phyloP scores from a whole-genome alignment of 208 protist species.

The Phytomonas francai region DNA sequence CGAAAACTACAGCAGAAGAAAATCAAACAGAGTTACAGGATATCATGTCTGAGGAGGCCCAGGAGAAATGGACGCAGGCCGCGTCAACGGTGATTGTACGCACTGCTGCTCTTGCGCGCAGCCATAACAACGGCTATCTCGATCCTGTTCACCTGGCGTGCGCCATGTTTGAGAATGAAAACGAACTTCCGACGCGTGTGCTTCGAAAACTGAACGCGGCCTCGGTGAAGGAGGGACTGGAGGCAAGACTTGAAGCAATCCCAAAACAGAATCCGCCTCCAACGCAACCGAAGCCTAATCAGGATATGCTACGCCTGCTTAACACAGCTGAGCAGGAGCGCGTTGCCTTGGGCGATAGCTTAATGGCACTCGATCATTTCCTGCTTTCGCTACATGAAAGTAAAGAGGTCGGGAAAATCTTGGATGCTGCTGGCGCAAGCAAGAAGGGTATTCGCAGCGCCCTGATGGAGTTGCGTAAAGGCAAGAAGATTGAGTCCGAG shows the following conservation, averaged over 20 bases:
- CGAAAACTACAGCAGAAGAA: conserved; percentile 7
- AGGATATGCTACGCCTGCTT: conserved; percentile 62
- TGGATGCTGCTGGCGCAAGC: conserved; percentile 54
- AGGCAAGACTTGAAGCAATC: conserved; percentile 28
- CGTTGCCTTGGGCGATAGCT: conserved; percentile 53
- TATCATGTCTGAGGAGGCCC: conserved; percentile 17
- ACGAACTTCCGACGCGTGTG: conserved; percentile 52
- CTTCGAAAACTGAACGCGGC: conserved; percentile 48
- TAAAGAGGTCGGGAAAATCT: conserved; percentile 42
- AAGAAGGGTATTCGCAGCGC: conserved; percentile 49
- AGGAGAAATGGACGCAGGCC: conserved; percentile 61
- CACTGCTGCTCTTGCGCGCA: conserved; percentile 37
- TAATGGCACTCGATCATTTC: conserved; percentile 76
- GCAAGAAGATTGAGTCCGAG: conserved; percentile 75
- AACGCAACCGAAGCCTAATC: conserved; percentile 50
- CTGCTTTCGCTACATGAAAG: conserved; percentile 62
- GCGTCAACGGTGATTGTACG: conserved; percentile 34
- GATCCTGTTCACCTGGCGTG: conserved; percentile 56
- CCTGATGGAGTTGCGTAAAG: conserved; percentile 75
- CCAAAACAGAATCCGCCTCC: conserved; percentile 60
- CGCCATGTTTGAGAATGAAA: conserved; percentile 49
- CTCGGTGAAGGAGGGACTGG: conserved; percentile 42
- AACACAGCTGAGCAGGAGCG: conserved; percentile 80
- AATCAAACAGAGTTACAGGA: conserved; percentile 3
- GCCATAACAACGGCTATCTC: conserved; percentile 51